These are phyloP conservation scores for Mucor mucedo DNA, from an alignment of 371 early-diverging fungal genomes.

Conservation along the genomic window DNA sequence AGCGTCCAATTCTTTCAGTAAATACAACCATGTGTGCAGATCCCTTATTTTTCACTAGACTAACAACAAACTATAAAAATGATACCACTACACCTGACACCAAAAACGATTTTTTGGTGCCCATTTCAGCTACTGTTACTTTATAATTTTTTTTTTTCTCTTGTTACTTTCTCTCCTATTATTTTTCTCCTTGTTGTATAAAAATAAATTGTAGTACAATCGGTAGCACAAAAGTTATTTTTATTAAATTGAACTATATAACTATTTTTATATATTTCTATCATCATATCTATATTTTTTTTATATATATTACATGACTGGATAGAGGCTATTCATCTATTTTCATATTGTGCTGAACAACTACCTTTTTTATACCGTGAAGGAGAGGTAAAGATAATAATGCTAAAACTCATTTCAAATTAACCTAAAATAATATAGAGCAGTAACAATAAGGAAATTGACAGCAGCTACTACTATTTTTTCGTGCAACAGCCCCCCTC, in stretches of 20 bases:
- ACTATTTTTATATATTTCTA: neutral
- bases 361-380: too few species aligned
- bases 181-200: neutral
- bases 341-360: neutral
- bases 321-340: neutral
- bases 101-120: conserved; percentile 26
- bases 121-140: conserved; percentile 15
- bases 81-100: conserved; percentile 2
- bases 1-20: conserved; percentile 26
- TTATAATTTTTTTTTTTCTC: neutral
- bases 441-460: too few species aligned
- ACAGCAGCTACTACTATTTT: too few species aligned
- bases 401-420: too few species aligned
- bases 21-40: conserved; percentile 36
- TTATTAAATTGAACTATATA: conserved; percentile 4
- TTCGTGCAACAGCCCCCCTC: too few species aligned
- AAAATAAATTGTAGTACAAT: conserved; percentile 7
- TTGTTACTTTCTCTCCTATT: neutral
- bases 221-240: conserved; percentile 4
- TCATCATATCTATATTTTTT: too few species aligned
- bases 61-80: conserved; percentile 33
- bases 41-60: conserved; percentile 35
- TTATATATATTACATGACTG: neutral
- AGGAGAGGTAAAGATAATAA: too few species aligned
- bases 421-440: too few species aligned